Conservation (phyloP, 805 yeast species). For the Ogataea naganishii region DNA sequence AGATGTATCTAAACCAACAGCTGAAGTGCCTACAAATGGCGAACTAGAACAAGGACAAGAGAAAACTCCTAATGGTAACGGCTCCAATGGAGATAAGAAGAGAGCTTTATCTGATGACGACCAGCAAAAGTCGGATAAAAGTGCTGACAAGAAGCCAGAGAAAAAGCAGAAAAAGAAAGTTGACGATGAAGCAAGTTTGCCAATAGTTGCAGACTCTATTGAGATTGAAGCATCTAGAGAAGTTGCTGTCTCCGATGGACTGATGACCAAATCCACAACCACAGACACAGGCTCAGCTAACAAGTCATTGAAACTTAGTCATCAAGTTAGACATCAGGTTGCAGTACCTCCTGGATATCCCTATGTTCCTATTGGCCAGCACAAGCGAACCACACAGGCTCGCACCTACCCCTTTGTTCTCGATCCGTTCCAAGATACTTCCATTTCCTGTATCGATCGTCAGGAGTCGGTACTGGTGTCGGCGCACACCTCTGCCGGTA, state of each 20-base stretch:
- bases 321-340: constrained; percentile 96
- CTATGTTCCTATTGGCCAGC: constrained; percentile 82
- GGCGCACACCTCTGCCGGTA: constrained; percentile 97
- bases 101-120: constrained; percentile 22
- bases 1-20: constrained; percentile 7
- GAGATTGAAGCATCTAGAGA: constrained; percentile 88
- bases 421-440: constrained; percentile 97
- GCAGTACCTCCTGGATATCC: constrained; percentile 91
- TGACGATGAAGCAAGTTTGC: constrained; percentile 27
- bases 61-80: constrained; percentile 6
- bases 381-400: constrained; percentile 70
- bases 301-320: constrained; percentile 57
- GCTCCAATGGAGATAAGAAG: constrained; percentile 8
- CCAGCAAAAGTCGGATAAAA: constrained; percentile 17
- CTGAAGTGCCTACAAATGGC: constrained; percentile 2
- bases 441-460: constrained; percentile 92
- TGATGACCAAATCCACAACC: constrained; percentile 34
- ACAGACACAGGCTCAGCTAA: constrained; percentile 25
- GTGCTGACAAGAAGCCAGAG: constrained; percentile 6
- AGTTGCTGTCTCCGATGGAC: constrained; percentile 74
- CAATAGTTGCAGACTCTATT: constrained; percentile 78
- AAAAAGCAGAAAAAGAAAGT: constrained; percentile 29
- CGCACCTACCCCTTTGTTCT: constrained; percentile 85
- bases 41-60: constrained; percentile 6
- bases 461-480: constrained; percentile 92